phyloP scores from a whole-genome alignment of 225 moss, liverwort and hornwort genomes.

The Ulota crispa region DNA sequence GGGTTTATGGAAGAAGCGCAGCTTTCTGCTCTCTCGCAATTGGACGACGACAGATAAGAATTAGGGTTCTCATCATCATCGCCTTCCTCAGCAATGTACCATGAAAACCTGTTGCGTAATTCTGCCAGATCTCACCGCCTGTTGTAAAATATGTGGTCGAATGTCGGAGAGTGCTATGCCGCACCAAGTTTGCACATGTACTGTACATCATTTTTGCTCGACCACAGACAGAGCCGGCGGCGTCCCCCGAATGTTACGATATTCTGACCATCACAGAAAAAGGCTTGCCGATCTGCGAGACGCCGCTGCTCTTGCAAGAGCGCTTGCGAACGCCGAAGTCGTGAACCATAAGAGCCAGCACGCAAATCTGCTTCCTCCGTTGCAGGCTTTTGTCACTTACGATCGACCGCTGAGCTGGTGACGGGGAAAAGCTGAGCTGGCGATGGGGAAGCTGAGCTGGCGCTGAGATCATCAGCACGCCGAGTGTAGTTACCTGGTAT shows the following conservation, averaged over 20 bases:
- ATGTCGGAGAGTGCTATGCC: neutral
- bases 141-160: neutral
- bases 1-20: slow-evolving; percentile 34
- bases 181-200: slow-evolving; percentile 15
- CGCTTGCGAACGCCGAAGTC: neutral
- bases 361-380: neutral
- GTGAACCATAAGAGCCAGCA: neutral
- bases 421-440: neutral
- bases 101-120: neutral
- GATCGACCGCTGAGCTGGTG: neutral
- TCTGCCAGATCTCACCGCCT: neutral
- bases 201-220: slow-evolving; percentile 22
- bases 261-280: too few species aligned
- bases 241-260: neutral
- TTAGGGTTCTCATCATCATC: neutral
- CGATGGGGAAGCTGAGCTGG: neutral
- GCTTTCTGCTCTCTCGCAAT: neutral
- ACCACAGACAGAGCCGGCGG: neutral
- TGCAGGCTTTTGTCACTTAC: neutral
- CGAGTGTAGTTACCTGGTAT: neutral
- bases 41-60: slow-evolving; percentile 6
- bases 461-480: neutral
- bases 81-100: neutral
- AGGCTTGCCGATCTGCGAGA: neutral
- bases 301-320: neutral